phyloP scores from a whole-genome alignment of 306 rosid species.

The Fagus sylvatica region DNA sequence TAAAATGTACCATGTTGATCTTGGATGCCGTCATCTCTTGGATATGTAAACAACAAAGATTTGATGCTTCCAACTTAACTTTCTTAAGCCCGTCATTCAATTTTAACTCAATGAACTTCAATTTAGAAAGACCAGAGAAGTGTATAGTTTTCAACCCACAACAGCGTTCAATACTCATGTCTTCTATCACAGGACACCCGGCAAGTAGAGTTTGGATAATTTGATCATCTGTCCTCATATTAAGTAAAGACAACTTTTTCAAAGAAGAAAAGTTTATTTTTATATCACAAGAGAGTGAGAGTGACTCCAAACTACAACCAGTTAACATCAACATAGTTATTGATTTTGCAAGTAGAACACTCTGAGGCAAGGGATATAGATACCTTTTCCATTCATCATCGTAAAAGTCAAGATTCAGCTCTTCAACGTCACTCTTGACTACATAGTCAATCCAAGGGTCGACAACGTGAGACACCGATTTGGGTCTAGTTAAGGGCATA shows the following conservation, averaged over 20 bases:
- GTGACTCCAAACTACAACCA: conserved; percentile 4
- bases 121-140: background rate
- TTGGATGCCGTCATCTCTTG: no score
- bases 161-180: background rate
- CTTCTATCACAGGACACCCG: background rate
- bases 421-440: no score
- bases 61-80: background rate
- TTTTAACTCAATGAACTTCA: background rate
- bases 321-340: background rate
- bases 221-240: background rate
- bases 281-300: background rate
- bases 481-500: no score
- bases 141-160: background rate
- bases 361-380: no score
- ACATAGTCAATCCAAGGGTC: no score
- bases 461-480: no score
- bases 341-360: no score
- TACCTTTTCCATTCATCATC: no score
- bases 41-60: background rate
- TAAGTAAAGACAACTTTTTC: background rate
- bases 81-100: background rate
- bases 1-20: no score
- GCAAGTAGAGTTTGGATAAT: background rate
- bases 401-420: no score
- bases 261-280: background rate